A percentile compares a stretch with the other conserved stretches of the same genome.
Evolutionary conservation across 2,329 filamentous ascomycete species (phyloP).

Genomic region (Hansfordia pulvinata): DNA sequence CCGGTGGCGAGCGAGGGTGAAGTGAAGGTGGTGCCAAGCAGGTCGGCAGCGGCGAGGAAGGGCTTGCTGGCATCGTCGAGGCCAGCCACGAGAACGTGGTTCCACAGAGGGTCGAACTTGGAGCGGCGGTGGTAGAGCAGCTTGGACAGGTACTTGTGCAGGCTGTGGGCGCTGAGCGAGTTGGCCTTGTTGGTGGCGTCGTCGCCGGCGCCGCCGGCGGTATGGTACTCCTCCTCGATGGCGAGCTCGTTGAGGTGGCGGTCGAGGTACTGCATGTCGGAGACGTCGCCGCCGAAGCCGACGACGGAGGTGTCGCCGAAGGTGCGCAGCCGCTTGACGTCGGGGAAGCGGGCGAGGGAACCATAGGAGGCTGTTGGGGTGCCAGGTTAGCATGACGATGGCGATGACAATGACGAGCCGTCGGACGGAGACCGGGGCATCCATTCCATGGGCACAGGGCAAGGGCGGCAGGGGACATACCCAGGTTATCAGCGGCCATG

Average conservation of each 20-base stretch:
- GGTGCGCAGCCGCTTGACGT: conserved; percentile 85
- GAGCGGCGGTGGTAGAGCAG: conserved; percentile 90
- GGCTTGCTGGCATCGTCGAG: conserved; percentile 68
- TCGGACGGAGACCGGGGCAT: not conserved
- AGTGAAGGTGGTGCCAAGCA: conserved; percentile 84
- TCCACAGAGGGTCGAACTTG: conserved; percentile 97
- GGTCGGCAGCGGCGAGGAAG: conserved; percentile 83
- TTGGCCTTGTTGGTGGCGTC: too few relatives aligned
- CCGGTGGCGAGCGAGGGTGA: conserved; percentile 84
- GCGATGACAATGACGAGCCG: not conserved
- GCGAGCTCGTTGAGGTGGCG: conserved; percentile 76
- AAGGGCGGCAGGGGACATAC: conserved; percentile 31
- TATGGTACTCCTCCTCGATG: conserved; percentile 76
- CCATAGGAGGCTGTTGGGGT: conserved; percentile 71
- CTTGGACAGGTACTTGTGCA: conserved; percentile 93
- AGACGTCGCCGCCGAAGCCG: conserved; percentile 93
- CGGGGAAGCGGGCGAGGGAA: conserved; percentile 88
- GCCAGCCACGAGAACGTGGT: conserved; percentile 82
- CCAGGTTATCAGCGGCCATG: conserved; percentile 92
- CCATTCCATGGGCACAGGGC: conserved; percentile 1
- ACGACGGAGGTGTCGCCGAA: conserved; percentile 78
- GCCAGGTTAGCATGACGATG: too few relatives aligned
- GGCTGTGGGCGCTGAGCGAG: conserved; percentile 86
- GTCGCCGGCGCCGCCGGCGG: too few relatives aligned
- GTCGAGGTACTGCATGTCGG: conserved; percentile 98